Evolutionary conservation across 495 filamentous ascomycete genomes (phyloP).

Genomic region (Pyronema omphalodes): DNA sequence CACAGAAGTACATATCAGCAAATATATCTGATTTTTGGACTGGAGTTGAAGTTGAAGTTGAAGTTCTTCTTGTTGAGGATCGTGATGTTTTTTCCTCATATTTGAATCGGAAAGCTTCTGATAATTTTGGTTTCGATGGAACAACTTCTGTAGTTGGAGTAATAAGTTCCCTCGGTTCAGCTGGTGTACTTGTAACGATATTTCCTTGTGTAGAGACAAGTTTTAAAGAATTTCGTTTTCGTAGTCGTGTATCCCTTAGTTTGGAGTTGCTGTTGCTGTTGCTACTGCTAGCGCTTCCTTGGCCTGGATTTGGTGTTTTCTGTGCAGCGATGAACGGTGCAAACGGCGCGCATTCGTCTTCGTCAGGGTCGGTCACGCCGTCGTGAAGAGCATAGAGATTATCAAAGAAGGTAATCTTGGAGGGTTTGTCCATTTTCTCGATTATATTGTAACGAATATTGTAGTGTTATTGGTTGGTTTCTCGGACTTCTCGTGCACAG

Average conservation of each 20-base stretch:
- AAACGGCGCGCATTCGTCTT: slow-evolving; percentile 3
- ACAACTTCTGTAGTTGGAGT: no score
- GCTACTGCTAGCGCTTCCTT: no score
- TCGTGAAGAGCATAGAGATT: slow-evolving; percentile 16
- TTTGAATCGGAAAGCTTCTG: neutral
- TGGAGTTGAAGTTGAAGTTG: neutral
- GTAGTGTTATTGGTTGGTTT: neutral
- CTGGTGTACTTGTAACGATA: no score
- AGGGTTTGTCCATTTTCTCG: slow-evolving; percentile 7
- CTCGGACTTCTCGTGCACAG: no score
- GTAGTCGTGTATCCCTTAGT: no score
- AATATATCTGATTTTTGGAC: neutral
- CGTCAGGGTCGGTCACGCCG: neutral
- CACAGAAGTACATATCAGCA: neutral
- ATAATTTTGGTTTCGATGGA: neutral
- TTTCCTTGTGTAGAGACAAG: no score
- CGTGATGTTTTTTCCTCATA: neutral
- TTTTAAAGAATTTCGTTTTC: no score
- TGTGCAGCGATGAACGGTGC: neutral
- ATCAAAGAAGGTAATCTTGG: slow-evolving; percentile 17
- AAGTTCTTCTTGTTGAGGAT: neutral
- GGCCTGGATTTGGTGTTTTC: no score
- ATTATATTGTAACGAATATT: neutral
- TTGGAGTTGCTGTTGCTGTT: no score
- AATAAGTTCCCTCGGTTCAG: no score